Percentiles rank a stretch among this genome's conserved stretches.
Conservation (phyloP, 2,329 filamentous ascomycete species). For the Fusarium sp. region DNA sequence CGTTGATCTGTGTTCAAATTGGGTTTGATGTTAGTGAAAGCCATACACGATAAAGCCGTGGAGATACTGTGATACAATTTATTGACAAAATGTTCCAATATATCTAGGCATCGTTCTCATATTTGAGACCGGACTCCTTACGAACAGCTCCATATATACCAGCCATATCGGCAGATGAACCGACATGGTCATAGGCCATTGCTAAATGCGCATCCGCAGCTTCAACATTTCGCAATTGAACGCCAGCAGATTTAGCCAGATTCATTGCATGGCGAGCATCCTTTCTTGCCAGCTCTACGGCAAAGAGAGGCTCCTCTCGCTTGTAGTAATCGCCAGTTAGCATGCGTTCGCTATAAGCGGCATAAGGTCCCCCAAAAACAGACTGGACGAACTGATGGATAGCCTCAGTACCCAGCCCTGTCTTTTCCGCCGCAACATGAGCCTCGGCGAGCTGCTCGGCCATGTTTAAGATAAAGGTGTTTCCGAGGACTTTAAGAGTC, state of each 20-base stretch:
- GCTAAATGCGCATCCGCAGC: slow-evolving; percentile 76
- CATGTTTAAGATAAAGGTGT: slow-evolving; percentile 87
- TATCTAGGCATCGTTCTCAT: slow-evolving; percentile 67
- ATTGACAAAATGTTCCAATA: not conserved
- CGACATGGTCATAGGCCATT: slow-evolving; percentile 74
- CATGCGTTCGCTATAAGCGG: slow-evolving; percentile 81
- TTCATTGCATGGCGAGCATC: slow-evolving; percentile 80
- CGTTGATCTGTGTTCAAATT: not conserved
- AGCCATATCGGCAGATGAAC: slow-evolving; percentile 80
- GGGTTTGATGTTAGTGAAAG: not conserved
- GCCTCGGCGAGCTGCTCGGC: slow-evolving; percentile 83
- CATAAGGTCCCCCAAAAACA: slow-evolving; percentile 81
- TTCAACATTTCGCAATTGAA: slow-evolving; percentile 72
- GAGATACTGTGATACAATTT: too few relatives aligned
- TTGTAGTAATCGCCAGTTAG: slow-evolving; percentile 79
- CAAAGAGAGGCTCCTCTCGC: slow-evolving; percentile 82
- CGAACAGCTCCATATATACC: slow-evolving; percentile 85
- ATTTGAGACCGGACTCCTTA: slow-evolving; percentile 78
- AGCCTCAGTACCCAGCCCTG: slow-evolving; percentile 76
- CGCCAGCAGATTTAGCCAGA: slow-evolving; percentile 72
- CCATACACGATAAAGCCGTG: too few relatives aligned
- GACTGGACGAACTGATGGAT: slow-evolving; percentile 77
- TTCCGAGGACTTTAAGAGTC: slow-evolving; percentile 84
- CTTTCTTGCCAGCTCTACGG: slow-evolving; percentile 84
- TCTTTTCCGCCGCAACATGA: slow-evolving; percentile 82